Conservation (phyloP, 768 basidiomycete genomes). For the Lactarius tabidus region DNA sequence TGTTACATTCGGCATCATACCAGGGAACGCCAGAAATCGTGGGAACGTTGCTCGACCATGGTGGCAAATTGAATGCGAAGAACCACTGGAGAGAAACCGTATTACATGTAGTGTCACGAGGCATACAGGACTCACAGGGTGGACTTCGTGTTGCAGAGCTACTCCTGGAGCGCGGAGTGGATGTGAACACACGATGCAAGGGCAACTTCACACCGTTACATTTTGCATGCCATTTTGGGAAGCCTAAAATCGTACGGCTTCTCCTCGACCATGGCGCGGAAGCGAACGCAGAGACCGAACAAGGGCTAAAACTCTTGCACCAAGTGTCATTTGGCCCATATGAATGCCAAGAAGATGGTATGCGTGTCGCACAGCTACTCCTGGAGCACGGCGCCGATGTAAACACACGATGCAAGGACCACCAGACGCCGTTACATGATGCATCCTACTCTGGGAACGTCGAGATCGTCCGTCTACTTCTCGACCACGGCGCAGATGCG, state of each 20-base stretch:
- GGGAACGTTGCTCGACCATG: not conserved
- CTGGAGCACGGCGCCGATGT: not conserved
- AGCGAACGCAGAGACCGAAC: not conserved
- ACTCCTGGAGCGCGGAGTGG: not conserved
- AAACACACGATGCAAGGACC: too few species aligned
- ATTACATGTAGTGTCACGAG: too few species aligned
- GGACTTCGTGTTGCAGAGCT: not conserved
- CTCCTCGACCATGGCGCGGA: not conserved
- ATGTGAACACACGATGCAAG: not conserved
- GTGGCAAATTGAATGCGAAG: not conserved
- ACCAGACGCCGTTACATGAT: too few species aligned
- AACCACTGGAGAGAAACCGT: not conserved
- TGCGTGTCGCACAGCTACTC: not conserved
- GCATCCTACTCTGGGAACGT: too few species aligned
- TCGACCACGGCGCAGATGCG: too few species aligned
- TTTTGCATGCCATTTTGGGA: not conserved
- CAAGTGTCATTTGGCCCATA: not conserved
- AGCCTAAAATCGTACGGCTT: not conserved
- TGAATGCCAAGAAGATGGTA: not conserved
- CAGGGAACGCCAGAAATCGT: not conserved
- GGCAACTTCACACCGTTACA: not conserved
- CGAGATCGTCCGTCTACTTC: too few species aligned
- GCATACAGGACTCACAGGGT: too few species aligned
- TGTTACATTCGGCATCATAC: not conserved
- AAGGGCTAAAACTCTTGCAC: not conserved